phyloP scores from a whole-genome alignment of 805 yeast genomes.

The Sugiyamaella marilandica region DNA sequence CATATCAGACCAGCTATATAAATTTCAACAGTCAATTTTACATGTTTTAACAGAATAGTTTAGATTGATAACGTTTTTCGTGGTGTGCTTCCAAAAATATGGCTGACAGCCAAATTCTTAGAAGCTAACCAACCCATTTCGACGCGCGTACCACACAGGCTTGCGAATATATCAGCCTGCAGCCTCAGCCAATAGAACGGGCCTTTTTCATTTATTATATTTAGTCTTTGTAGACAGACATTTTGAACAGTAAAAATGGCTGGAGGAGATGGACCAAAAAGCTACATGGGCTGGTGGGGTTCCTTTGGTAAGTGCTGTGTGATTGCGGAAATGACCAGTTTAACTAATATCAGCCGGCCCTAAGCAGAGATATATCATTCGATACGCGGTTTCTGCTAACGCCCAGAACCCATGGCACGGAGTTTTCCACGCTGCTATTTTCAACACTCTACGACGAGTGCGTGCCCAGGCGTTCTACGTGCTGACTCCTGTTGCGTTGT shows the following conservation, averaged over 20 bases:
- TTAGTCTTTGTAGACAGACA: not conserved
- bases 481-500: conserved; percentile 68
- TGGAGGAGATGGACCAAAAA: conserved; percentile 56
- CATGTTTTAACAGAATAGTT: no score
- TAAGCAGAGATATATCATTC: conserved; percentile 45
- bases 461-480: conserved; percentile 78
- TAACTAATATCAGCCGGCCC: conserved; percentile 46
- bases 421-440: conserved; percentile 74
- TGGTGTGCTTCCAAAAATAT: no score
- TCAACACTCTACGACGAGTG: conserved; percentile 92
- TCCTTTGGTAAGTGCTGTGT: conserved; percentile 51
- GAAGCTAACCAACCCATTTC: no score
- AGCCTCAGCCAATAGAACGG: not conserved
- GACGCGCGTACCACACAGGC: no score
- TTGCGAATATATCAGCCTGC: no score
- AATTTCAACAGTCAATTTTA: no score
- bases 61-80: no score
- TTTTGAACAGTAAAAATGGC: conserved; percentile 43
- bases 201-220: not conserved
- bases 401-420: conserved; percentile 93
- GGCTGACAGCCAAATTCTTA: no score
- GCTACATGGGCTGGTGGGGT: conserved; percentile 99
- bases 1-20: no score
- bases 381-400: conserved; percentile 87
- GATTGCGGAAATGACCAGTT: not conserved